A percentile compares a stretch with the other conserved stretches of the same genome.
phyloP scores from a whole-genome alignment of 192 early-diverging fungal genomes.

The Funneliformis mosseae region DNA sequence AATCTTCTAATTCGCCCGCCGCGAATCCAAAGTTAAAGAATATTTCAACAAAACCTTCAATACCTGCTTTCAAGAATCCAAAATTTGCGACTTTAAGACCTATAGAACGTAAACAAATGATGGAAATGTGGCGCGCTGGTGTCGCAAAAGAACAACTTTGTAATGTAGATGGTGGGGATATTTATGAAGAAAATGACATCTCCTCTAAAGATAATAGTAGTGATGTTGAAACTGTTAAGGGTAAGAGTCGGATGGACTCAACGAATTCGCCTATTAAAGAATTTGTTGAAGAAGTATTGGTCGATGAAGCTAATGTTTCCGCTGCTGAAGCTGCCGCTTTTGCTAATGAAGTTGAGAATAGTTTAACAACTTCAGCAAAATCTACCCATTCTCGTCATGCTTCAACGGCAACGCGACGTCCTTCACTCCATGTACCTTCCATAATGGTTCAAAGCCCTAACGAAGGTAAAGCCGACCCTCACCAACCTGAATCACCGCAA shows the following conservation, averaged over 20 bases:
- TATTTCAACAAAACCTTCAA: not conserved
- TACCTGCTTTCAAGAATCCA: slow-evolving; percentile 35
- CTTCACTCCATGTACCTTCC: slow-evolving; percentile 2
- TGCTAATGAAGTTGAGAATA: slow-evolving; percentile 29
- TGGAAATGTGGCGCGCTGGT: slow-evolving; percentile 48
- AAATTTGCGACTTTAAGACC: slow-evolving; percentile 32
- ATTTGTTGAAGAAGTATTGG: slow-evolving; percentile 30
- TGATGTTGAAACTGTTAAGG: slow-evolving; percentile 12
- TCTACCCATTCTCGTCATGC: slow-evolving; percentile 13
- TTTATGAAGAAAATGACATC: not conserved
- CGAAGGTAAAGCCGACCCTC: not conserved
- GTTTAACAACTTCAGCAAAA: not conserved
- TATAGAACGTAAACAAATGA: slow-evolving; percentile 41
- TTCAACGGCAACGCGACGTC: not conserved
- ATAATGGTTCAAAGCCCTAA: not conserved
- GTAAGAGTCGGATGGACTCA: slow-evolving; percentile 12
- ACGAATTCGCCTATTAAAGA: slow-evolving; percentile 28
- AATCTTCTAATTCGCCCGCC: slow-evolving; percentile 22
- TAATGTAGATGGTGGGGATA: not conserved
- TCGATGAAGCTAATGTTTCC: slow-evolving; percentile 29
- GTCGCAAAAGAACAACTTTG: slow-evolving; percentile 37
- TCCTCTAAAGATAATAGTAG: not conserved
- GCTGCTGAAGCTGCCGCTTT: slow-evolving; percentile 31
- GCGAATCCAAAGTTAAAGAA: not conserved
- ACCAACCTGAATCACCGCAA: slow-evolving; percentile 1